Evolutionary conservation across 768 basidiomycete species (phyloP), one percentile per base, ranked within the genome.

Genomic region (Tricholoma saponaceum): DNA sequence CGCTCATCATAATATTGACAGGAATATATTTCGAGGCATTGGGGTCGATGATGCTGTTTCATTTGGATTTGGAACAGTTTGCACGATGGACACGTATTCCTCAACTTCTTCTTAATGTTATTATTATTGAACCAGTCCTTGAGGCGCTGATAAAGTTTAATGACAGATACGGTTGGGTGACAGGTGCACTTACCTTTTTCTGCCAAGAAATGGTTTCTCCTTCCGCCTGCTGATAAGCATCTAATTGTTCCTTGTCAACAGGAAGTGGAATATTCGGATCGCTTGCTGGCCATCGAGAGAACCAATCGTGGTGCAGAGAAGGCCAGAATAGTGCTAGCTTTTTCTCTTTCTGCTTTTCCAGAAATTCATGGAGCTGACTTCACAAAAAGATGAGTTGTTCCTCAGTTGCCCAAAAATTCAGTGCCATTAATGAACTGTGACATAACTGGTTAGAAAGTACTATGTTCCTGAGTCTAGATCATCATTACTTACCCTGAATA

Each of bases 71-170:
- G 52, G 47, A 50, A 50, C 30, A 16, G n/a, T 28, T 50, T 50
- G n/a, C 47, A n/a, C 5, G 8, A n/a, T 22, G 25, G n/a, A 20
- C n/a, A 6, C 12, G 8, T 18, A 37, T 14, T 25, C 18, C 1
- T 3, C 20, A 23, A 9, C 35, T 53, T 53, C 33, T 41, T 53
- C 7, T 13, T 37, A 23, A 10, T 53, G 25, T 41, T 53, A 43
- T 41, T n/a, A n/a, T n/a, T 52, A 37, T 53, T 53, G 7, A 53
- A 53, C 52, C 52, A 53, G 12, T 39, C 33, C 20, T 53, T 53
- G 13, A 53, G 33, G 26, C 6, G 33, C 52, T 53, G 22, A 46
- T 50, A 9, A 50, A 28, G 14, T 16, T 26, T n/a, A 49, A 12
- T 14, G 5, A 3, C 4, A n/a, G 26, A 50, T 30, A 50, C 8